phyloP scores from a whole-genome alignment of 129 eudicot genomes.

The Centaurea solstitialis region DNA sequence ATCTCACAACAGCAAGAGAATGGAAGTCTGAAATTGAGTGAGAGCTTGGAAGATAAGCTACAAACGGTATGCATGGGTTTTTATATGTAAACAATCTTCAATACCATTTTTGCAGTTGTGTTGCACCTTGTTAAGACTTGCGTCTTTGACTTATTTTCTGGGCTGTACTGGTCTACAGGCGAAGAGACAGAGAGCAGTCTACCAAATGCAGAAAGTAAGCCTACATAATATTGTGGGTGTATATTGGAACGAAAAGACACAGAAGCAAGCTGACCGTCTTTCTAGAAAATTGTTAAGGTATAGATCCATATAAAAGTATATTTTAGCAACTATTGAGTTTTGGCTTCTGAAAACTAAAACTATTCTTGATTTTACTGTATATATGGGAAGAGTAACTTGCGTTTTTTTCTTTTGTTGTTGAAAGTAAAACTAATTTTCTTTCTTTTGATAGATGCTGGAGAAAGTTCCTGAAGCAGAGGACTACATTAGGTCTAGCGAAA shows the following conservation, averaged over 20 bases:
- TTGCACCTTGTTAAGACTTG: neutral
- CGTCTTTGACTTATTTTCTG: neutral
- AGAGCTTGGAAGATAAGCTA: slow-evolving; percentile 62
- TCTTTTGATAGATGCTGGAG: slow-evolving; percentile 58
- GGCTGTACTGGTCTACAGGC: slow-evolving; percentile 47
- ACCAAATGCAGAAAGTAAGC: slow-evolving; percentile 57
- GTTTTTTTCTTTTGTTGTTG: neutral
- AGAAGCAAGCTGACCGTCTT: slow-evolving; percentile 63
- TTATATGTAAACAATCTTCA: neutral
- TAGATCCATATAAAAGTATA: neutral
- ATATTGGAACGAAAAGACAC: slow-evolving; percentile 45
- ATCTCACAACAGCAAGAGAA: slow-evolving; percentile 38
- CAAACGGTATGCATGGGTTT: slow-evolving; percentile 57
- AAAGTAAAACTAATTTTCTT: neutral
- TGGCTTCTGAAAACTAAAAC: neutral
- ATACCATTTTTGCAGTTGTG: neutral
- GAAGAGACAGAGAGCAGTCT: slow-evolving; percentile 71
- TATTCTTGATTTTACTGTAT: neutral
- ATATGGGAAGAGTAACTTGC: neutral
- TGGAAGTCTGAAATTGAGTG: slow-evolving; percentile 55
- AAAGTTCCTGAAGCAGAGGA: slow-evolving; percentile 19
- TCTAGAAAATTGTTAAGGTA: slow-evolving; percentile 72
- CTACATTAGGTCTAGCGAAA: slow-evolving; percentile 30
- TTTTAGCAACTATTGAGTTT: neutral
- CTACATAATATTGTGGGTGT: slow-evolving; percentile 26